Percentiles rank a stretch among this genome's conserved stretches.
These are phyloP conservation scores for Penicillium nordicum DNA, from an alignment of 2,329 filamentous ascomycete genomes.

Conservation along the genomic window DNA sequence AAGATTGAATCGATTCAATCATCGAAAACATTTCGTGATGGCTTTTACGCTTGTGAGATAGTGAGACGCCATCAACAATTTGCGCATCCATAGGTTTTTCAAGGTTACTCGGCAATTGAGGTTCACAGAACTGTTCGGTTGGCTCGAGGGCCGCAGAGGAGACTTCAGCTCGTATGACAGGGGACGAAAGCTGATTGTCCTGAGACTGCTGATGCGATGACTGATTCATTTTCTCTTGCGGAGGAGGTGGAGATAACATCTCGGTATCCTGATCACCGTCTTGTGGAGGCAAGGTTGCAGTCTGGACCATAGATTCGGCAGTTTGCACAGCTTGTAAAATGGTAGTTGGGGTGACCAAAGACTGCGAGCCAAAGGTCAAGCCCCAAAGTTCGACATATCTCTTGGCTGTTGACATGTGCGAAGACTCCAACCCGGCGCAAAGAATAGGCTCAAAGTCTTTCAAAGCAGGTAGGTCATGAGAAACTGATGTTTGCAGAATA, in stretches of 20 bases:
- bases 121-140: conserved; percentile 30
- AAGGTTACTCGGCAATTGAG: conserved; percentile 29
- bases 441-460: conserved; percentile 52
- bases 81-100: conserved; percentile 58
- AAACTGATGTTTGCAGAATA: conserved; percentile 29
- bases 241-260: conserved; percentile 3
- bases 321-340: conserved; percentile 62
- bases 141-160: conserved; percentile 12
- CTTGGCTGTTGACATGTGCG: conserved; percentile 50
- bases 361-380: conserved; percentile 59
- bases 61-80: conserved; percentile 62
- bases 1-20: conserved; percentile 64
- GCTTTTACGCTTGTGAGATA: conserved; percentile 67
- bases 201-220: background rate
- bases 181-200: conserved; percentile 27
- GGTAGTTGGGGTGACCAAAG: conserved; percentile 61
- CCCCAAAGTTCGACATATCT: conserved; percentile 66
- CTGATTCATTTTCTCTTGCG: conserved; percentile 12
- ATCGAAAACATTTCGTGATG: conserved; percentile 59
- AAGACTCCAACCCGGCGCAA: conserved; percentile 52
- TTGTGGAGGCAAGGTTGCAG: background rate
- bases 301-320: conserved; percentile 52
- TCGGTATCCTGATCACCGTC: background rate
- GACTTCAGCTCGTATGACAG: conserved; percentile 21
- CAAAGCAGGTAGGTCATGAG: conserved; percentile 40